A percentile compares a stretch with the other conserved stretches of the same genome.
Conservation (phyloP, 768 basidiomycete genomes). For the Cytidiella melzeri region DNA sequence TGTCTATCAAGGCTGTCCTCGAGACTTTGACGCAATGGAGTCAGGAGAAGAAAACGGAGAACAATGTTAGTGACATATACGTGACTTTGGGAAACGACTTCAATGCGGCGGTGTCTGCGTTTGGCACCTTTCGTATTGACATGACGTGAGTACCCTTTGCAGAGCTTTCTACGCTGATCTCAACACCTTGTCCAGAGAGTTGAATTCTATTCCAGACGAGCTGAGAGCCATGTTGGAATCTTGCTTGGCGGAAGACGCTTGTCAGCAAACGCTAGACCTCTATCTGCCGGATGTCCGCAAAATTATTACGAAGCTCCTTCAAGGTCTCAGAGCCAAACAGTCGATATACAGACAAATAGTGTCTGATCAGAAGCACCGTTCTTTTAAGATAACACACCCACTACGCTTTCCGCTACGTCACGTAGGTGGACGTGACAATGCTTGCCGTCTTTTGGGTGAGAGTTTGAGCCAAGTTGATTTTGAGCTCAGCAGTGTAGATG, state of each 20-base stretch:
- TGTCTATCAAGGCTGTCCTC: slow-evolving; percentile 92
- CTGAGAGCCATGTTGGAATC: slow-evolving; percentile 84
- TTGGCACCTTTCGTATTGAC: slow-evolving; percentile 76
- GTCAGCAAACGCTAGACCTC: slow-evolving; percentile 73
- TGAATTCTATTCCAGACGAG: slow-evolving; percentile 82
- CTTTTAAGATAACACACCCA: too few relatives aligned
- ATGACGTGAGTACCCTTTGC: slow-evolving; percentile 68
- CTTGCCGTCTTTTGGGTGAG: too few relatives aligned
- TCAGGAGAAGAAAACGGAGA: slow-evolving; percentile 60
- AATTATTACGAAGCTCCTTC: slow-evolving; percentile 90
- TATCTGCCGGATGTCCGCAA: slow-evolving; percentile 88
- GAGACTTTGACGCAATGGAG: slow-evolving; percentile 88
- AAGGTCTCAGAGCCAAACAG: slow-evolving; percentile 91
- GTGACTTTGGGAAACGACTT: slow-evolving; percentile 96
- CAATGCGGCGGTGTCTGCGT: slow-evolving; percentile 88
- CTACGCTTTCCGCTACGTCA: too few relatives aligned
- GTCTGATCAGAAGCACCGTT: slow-evolving; percentile 57
- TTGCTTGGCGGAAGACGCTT: slow-evolving; percentile 88
- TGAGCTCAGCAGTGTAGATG: too few relatives aligned
- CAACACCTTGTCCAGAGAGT: slow-evolving; percentile 52
- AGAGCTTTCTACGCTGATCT: slow-evolving; percentile 1
- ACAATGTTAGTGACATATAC: slow-evolving; percentile 92
- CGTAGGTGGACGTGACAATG: too few relatives aligned
- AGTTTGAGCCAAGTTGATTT: too few relatives aligned
- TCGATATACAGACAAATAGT: slow-evolving; percentile 75